Base-by-base conservation (phyloP, 2,329 filamentous ascomycete species). In the Paraphoma sp. region DNA sequence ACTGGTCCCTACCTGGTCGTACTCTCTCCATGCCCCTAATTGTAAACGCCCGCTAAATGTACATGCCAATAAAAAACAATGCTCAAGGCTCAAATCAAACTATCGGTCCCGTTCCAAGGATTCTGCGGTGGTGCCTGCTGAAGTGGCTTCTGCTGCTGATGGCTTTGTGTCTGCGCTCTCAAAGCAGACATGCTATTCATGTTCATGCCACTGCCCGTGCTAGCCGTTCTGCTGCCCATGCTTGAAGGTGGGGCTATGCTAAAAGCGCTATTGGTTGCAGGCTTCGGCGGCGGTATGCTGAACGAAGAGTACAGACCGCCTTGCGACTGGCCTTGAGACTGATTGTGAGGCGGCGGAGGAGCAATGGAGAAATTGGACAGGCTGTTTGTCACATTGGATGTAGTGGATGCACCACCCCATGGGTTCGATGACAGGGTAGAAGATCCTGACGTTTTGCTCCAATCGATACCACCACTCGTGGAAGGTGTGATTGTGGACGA, bases 301-400 rank as follows among this genome's bases (percentile, higher is more conserved):
- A 77, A 76, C 1, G 69, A 62, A 12, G 75, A 73, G 36, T 74
- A 77, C 4, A 72, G 70, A 48, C 63, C 70, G 16, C 62, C 65
- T 28, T 60, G 53, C 28, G 54, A 56, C 43, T 66, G 62, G 9
- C 55, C 43, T 30, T 63, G 61, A 14, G 60, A 30, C 16, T 11
- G 57, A 48, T 31, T 10, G 14, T 68, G 67, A 17, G 64, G 52
- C 5, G 61, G 63, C 16, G 57, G 83, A 71, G 14, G 82, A 76
- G 84, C 84, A 85, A 75, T 86, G 81, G 54, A 86, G 57, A 75
- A 78, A 14, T 81, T 79, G 0, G 80, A 76, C 6, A 70, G 57
- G 4, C 57, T 56, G 48, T 57, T 62, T 43, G 68, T 40, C 38
- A 51, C 56, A 29, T 45, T 56, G 43, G 54, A 57, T 11, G 53